phyloP scores from a whole-genome alignment of 2,329 filamentous ascomycete genomes.

The Aurifilum marmelostoma region DNA sequence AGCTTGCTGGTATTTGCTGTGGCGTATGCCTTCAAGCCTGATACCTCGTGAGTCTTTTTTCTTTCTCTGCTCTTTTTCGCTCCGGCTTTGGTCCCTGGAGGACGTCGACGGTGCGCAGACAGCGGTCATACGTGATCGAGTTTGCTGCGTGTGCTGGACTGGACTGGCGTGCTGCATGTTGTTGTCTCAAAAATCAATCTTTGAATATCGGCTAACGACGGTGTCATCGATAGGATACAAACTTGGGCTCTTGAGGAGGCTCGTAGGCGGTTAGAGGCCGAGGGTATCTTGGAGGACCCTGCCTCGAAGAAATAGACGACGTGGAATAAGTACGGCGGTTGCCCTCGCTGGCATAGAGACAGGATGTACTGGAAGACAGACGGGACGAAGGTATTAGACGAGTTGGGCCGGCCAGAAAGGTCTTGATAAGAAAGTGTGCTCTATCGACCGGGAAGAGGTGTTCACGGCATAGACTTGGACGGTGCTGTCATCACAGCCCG shows the following conservation, averaged over 20 bases:
- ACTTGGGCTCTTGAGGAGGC: constrained; percentile 99
- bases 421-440: constrained; percentile 1
- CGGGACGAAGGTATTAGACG: not conserved
- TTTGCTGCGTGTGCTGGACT: not conserved
- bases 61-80: constrained; percentile 24
- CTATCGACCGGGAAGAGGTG: constrained; percentile 8
- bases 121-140: no score
- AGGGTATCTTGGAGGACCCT: constrained; percentile 86
- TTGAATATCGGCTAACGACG: constrained; percentile 32
- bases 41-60: constrained; percentile 86
- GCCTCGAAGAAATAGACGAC: constrained; percentile 55
- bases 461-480: constrained; percentile 24
- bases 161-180: not conserved
- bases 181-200: no score
- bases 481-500: constrained; percentile 16
- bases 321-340: not conserved
- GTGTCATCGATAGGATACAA: constrained; percentile 74
- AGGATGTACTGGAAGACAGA: not conserved
- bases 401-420: constrained; percentile 9
- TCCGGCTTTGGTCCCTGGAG: not conserved
- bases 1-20: constrained; percentile 73
- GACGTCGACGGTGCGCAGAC: not conserved
- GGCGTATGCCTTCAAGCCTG: constrained; percentile 94
- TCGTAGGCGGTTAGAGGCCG: constrained; percentile 88
- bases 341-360: constrained; percentile 14